These are phyloP conservation scores for Penicillium oxalicum DNA, from an alignment of 2,329 filamentous ascomycete species.

Conservation along the genomic window DNA sequence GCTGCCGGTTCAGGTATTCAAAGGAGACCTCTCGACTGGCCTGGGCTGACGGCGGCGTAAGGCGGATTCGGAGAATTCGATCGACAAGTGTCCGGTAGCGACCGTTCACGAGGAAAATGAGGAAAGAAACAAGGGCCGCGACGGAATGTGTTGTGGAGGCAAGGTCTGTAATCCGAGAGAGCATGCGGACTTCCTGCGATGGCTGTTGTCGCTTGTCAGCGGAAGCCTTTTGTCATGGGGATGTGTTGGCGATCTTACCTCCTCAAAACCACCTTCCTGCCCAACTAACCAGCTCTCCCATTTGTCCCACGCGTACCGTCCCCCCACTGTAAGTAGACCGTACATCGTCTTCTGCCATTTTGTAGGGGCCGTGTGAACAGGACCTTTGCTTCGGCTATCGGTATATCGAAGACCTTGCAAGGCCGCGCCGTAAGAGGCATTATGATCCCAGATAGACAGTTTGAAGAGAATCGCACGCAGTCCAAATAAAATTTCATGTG, in stretches of 20 bases:
- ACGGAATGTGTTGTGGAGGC: conserved; percentile 70
- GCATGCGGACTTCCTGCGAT: conserved; percentile 45
- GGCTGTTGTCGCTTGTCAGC: conserved; percentile 31
- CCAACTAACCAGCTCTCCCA: conserved; percentile 84
- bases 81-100: conserved; percentile 88
- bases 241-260: conserved; percentile 27
- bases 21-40: conserved; percentile 90
- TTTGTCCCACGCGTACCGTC: conserved; percentile 82
- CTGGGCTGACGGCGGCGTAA: conserved; percentile 78
- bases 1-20: conserved; percentile 92
- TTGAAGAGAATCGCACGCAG: conserved; percentile 84
- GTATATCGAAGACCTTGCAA: conserved; percentile 87
- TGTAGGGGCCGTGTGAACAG: conserved; percentile 64
- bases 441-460: conserved; percentile 91
- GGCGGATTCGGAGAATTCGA: conserved; percentile 72
- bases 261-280: conserved; percentile 68
- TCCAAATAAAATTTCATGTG: conserved; percentile 71
- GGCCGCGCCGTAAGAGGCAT: conserved; percentile 88
- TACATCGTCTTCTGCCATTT: conserved; percentile 78
- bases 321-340: conserved; percentile 77
- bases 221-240: not conserved
- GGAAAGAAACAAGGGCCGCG: conserved; percentile 76
- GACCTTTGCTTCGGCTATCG: conserved; percentile 64
- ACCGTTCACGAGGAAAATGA: conserved; percentile 85
- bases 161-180: conserved; percentile 65